A percentile compares a stretch with the other conserved stretches of the same genome.
Conservation (phyloP, 2,329 filamentous ascomycete species). For the Calonectria multiphialidica region DNA sequence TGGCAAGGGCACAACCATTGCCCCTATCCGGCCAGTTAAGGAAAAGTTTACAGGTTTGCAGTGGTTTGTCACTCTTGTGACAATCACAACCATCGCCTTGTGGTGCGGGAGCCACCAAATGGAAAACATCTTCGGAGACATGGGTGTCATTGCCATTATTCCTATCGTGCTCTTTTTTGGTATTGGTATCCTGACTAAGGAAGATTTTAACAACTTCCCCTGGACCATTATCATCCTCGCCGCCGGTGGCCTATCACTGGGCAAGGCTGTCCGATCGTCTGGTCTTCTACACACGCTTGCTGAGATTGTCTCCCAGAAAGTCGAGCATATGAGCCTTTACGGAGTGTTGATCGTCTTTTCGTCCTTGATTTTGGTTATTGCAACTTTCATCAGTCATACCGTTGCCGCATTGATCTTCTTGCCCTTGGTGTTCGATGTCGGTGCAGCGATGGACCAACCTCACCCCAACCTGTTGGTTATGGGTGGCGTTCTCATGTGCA, state of each 20-base stretch:
- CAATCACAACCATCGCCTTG: slow-evolving; percentile 84
- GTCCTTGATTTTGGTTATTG: slow-evolving; percentile 86
- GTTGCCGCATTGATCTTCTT: slow-evolving; percentile 96
- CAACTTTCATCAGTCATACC: slow-evolving; percentile 98
- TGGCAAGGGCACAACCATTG: slow-evolving; percentile 86
- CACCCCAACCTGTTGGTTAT: slow-evolving; percentile 97
- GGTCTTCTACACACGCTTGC: slow-evolving; percentile 93
- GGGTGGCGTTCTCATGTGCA: slow-evolving; percentile 95
- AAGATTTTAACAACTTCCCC: slow-evolving; percentile 99
- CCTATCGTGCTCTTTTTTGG: slow-evolving; percentile 97
- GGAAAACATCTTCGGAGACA: slow-evolving; percentile 90
- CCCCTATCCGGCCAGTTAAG: slow-evolving; percentile 89
- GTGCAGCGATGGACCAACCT: slow-evolving; percentile 85
- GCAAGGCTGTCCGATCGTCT: slow-evolving; percentile 94
- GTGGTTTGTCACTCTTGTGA: slow-evolving; percentile 91
- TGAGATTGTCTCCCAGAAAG: slow-evolving; percentile 76
- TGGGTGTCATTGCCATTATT: slow-evolving; percentile 98
- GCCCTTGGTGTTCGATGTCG: slow-evolving; percentile 89
- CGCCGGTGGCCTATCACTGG: slow-evolving; percentile 90
- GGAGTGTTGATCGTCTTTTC: slow-evolving; percentile 89
- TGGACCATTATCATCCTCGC: slow-evolving; percentile 99
- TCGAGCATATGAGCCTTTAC: slow-evolving; percentile 86
- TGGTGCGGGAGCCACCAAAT: slow-evolving; percentile 96
- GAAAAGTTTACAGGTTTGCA: slow-evolving; percentile 91
- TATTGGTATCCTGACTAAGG: slow-evolving; percentile 94